Conservation (phyloP, 495 filamentous ascomycete species). For the Glonium stellatum region DNA sequence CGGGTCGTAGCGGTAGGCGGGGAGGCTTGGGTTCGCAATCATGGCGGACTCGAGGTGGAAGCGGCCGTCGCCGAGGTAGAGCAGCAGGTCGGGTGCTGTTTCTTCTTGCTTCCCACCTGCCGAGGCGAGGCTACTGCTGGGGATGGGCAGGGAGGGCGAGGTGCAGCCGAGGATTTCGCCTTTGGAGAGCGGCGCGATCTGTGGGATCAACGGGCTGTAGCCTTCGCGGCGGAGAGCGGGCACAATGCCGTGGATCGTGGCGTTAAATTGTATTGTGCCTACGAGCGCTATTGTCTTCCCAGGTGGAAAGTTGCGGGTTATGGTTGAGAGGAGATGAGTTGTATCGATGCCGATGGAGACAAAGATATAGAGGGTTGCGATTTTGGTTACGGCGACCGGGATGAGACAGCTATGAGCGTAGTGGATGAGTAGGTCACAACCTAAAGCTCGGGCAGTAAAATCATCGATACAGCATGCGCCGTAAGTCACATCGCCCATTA, state of each 20-base stretch:
- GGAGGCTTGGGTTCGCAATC: conserved; percentile 89
- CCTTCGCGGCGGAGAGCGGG: conserved; percentile 70
- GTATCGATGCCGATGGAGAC: conserved; percentile 96
- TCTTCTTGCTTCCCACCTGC: too few species aligned
- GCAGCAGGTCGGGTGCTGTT: conserved; percentile 60
- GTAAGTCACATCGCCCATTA: conserved; percentile 99
- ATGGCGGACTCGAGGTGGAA: conserved; percentile 98
- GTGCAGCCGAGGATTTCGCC: conserved; percentile 97
- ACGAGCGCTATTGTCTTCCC: conserved; percentile 87
- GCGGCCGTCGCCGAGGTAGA: conserved; percentile 92
- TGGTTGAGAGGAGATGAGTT: conserved; percentile 70
- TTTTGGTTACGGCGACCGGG: conserved; percentile 88
- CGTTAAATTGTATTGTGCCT: conserved; percentile 98
- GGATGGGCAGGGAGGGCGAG: conserved; percentile 59
- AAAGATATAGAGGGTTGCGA: conserved; percentile 95
- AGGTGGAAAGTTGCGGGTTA: conserved; percentile 80
- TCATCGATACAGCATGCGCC: conserved; percentile 99
- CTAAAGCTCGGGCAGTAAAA: conserved; percentile 89
- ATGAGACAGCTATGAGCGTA: conserved; percentile 97
- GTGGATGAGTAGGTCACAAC: conserved; percentile 91
- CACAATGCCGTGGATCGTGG: conserved; percentile 78
- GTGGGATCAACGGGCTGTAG: conserved; percentile 77
- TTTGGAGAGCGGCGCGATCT: conserved; percentile 84
- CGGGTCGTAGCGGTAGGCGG: conserved; percentile 94
- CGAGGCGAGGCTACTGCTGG: neutral